These are phyloP conservation scores for Sextonia rubra DNA, from an alignment of 164 flowering plant species.

Conservation along the genomic window DNA sequence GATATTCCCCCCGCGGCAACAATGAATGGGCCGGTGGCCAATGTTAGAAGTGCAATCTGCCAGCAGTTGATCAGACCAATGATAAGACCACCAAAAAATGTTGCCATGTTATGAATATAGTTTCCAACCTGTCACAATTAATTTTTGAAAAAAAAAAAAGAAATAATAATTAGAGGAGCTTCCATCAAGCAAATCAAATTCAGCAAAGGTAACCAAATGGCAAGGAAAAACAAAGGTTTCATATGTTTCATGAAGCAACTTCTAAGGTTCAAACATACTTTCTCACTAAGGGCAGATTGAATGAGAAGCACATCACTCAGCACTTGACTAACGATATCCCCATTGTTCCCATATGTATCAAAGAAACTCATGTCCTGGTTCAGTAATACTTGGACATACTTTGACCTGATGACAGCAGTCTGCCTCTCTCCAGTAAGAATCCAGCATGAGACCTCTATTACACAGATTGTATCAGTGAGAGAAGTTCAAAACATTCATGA, in stretches of 20 bases:
- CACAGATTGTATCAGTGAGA: constrained; percentile 20
- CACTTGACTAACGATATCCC: constrained; percentile 99
- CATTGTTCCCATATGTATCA: constrained; percentile 95
- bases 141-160: neutral
- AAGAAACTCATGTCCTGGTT: constrained; percentile 98
- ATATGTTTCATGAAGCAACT: neutral
- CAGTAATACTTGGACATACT: constrained; percentile 88
- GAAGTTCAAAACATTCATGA: neutral
- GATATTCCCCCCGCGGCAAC: constrained; percentile 99
- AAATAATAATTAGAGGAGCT: neutral
- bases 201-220: constrained; percentile 2
- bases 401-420: constrained; percentile 97
- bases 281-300: constrained; percentile 98
- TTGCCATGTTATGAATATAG: constrained; percentile 97
- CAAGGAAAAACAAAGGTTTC: neutral
- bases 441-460: constrained; percentile 98
- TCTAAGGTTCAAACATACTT: constrained; percentile 39
- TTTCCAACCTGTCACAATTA: constrained; percentile 75
- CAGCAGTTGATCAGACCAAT: constrained; percentile 94
- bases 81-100: constrained; percentile 86
- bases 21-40: constrained; percentile 93
- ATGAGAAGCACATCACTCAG: constrained; percentile 93
- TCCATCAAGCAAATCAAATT: neutral
- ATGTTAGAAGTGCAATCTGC: constrained; percentile 92
- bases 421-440: constrained; percentile 98